Evolutionary conservation across 2,329 filamentous ascomycete species (phyloP), one percentile per base, ranked within the genome.

Genomic region (Venturia asperata): DNA sequence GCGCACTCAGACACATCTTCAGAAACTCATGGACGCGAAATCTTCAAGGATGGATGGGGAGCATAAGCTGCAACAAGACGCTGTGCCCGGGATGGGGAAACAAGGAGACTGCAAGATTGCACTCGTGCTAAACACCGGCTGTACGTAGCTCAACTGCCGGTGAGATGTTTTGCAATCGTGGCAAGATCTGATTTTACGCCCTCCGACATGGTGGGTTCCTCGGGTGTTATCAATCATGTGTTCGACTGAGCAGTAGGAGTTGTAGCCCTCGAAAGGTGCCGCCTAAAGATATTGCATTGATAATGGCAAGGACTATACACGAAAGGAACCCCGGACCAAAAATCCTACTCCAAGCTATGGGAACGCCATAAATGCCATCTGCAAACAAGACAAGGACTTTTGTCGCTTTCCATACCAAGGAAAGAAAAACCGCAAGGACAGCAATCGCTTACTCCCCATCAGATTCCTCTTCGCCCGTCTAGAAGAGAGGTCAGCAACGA

Each of bases 381-480:
- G 37, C 27, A 37, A 34, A 58, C 52, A 58, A 58, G 30, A 58
- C 15, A 17, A 58, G 6, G 1, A 1, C 17, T 13, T 37, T 37
- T 58, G 7, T 11, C 2, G 17, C 6, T 2, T 24, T 19, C 15
- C 3, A 11, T 37, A 3, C 11, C 17, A 5, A 37, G 13, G 19
- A 3, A 37, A 62, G 27, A 47, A 34, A 1, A 5, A 4, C 2
- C 60, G 5, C 1, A 41, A 21, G 19, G 0, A 11, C 13, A n/a
- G 19, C 30, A 41, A 47, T 27, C 11, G 10, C 43, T 52, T 42
- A 64, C 67, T 78, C 77, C 49, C 77, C 78, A 63, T 80, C 78
- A 65, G 75, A 74, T 69, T 80, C 78, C 41, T 76, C 74, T 72
- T 80, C 78, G 24, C 75, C 78, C 69, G 77, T 80, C 78, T 80